A percentile compares a stretch with the other conserved stretches of the same genome.
Evolutionary conservation across 2,329 filamentous ascomycete species (phyloP).

Genomic region (Penicillium occitanis): DNA sequence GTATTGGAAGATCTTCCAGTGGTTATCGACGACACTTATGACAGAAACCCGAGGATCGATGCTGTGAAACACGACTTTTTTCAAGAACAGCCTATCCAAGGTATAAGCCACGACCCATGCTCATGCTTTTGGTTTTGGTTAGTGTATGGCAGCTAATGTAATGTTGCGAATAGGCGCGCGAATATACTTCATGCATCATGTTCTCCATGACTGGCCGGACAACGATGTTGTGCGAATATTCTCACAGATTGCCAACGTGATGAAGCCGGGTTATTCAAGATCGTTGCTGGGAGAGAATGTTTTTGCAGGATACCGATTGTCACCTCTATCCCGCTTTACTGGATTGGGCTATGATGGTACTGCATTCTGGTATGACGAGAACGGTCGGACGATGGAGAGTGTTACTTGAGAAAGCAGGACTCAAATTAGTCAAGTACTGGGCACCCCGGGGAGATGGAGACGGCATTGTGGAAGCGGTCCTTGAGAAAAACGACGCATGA

Average conservation of each 20-base stretch:
- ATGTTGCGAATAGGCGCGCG: slow-evolving; percentile 11
- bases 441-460: slow-evolving; percentile 19
- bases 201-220: slow-evolving; percentile 20
- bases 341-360: slow-evolving; percentile 19
- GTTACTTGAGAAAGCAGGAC: slow-evolving; percentile 25
- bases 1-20: slow-evolving; percentile 52
- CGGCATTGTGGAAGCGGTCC: slow-evolving; percentile 20
- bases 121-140: background rate
- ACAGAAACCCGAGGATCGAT: slow-evolving; percentile 21
- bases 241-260: slow-evolving; percentile 7
- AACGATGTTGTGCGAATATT: slow-evolving; percentile 16
- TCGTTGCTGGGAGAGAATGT: slow-evolving; percentile 19
- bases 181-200: slow-evolving; percentile 21
- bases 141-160: background rate
- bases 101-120: slow-evolving; percentile 18
- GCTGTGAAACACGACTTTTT: slow-evolving; percentile 27
- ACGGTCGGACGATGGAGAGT: slow-evolving; percentile 16
- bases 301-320: slow-evolving; percentile 14
- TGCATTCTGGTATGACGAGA: slow-evolving; percentile 20
- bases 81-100: slow-evolving; percentile 14
- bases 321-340: slow-evolving; percentile 13
- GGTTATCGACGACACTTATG: slow-evolving; percentile 33
- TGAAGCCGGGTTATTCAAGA: slow-evolving; percentile 19
- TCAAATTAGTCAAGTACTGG: slow-evolving; percentile 30
- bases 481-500: background rate